Conservation (phyloP, 139 green algal genomes). For the Chlorella sorokiniana region DNA sequence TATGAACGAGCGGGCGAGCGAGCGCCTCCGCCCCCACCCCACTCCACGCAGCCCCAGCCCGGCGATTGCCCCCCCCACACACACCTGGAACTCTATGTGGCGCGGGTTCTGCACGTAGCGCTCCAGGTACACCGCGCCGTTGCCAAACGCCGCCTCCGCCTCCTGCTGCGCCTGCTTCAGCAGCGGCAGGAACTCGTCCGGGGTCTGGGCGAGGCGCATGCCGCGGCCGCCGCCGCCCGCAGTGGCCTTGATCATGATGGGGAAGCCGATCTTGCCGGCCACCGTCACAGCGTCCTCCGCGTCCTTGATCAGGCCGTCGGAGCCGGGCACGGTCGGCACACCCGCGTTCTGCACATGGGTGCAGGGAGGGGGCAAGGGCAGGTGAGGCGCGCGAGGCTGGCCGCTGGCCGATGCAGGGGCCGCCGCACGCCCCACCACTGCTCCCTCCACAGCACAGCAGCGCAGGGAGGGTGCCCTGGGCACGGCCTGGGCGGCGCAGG, state of each 20-base stretch:
- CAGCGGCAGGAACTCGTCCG: conserved; percentile 86
- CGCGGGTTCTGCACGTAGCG: conserved; percentile 88
- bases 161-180: conserved; percentile 84
- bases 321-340: conserved; percentile 94
- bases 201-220: conserved; percentile 85
- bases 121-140: conserved; percentile 95
- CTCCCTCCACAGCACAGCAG: not conserved
- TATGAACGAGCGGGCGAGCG: not conserved
- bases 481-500: not conserved
- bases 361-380: not conserved
- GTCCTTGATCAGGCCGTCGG: conserved; percentile 82
- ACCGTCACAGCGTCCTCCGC: conserved; percentile 70
- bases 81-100: conserved; percentile 98
- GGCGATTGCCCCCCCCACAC: not conserved
- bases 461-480: not conserved
- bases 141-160: conserved; percentile 95
- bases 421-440: too few species aligned
- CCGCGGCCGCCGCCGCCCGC: conserved; percentile 86
- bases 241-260: conserved; percentile 98
- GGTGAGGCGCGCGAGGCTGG: not conserved
- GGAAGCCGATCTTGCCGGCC: conserved; percentile 81
- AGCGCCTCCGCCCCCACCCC: not conserved
- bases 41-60: not conserved
- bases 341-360: conserved; percentile 75
- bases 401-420: too few species aligned